Evolutionary conservation across 2,329 filamentous ascomycete genomes (phyloP), one percentile per base, ranked within the genome.

Genomic region (Colletotrichum kahawae): DNA sequence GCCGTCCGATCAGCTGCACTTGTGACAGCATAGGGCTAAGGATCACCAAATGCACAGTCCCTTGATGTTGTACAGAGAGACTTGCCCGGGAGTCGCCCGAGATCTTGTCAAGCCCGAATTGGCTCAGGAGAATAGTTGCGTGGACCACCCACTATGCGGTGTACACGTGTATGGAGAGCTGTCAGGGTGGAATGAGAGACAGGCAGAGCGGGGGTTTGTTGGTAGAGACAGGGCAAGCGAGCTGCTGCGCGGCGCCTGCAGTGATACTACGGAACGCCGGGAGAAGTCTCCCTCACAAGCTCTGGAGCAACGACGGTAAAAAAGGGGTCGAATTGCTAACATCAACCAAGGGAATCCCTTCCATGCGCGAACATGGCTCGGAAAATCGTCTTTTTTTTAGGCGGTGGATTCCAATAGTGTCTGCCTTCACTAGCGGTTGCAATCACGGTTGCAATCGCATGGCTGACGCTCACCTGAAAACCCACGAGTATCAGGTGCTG

Each of bases 101-200:
- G 21, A 27, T 27, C n/a, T 43, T 24, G 18, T 24, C 33, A 18
- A 9, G 31, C 36, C 51, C 27, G 16, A 29, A 8, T 27, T 43
- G 21, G n/a, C 29, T 16, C 29, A 64, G 27, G 8, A 18, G 24
- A 14, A 48, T 14, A 21, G 66, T 21, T 56, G 33, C 38, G 68
- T 21, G 13, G 29, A 12, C 56, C 48, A 34, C 60, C 72, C 72
- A 62, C 62, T 74, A 29, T 67, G 38, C 33, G 38, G n/a, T 29
- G 72, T 67, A 57, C 72, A 74, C 56, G 68, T 67, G 72, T 66
- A 71, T 60, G 38, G 14, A 24, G 38, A 38, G 34, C 14, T 63
- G 16, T 34, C 24, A 34, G 60, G 33, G n/a, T 38, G 33, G 36
- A 57, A 60, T 27, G 62, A 48, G 38, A 18, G 54, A 38, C 34